A percentile compares a stretch with the other conserved stretches of the same genome.
These are phyloP conservation scores for Calocera viscosa DNA, from an alignment of 768 basidiomycete species.

Conservation along the genomic window DNA sequence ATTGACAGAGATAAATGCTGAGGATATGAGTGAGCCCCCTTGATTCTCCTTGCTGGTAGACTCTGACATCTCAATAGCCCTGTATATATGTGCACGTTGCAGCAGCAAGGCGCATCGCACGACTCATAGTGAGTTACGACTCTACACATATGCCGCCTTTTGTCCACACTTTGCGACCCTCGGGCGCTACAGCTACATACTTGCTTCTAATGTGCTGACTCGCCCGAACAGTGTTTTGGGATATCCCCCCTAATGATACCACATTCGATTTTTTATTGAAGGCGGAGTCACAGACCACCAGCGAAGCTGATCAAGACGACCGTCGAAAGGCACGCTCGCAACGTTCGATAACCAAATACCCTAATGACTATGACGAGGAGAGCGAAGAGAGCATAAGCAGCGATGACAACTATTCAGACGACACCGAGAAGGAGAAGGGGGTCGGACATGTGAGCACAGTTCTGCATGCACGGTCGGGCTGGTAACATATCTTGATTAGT, in stretches of 20 bases:
- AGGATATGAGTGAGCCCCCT: conserved; percentile 55
- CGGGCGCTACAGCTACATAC: too few relatives aligned
- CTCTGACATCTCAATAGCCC: conserved; percentile 30
- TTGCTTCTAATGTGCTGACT: background rate
- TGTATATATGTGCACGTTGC: conserved; percentile 48
- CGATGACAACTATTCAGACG: background rate
- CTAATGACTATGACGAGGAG: background rate
- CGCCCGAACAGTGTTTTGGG: background rate
- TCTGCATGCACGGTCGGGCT: background rate
- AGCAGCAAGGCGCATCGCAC: conserved; percentile 47
- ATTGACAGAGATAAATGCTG: conserved; percentile 49
- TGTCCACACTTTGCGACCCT: background rate
- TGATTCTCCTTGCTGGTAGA: conserved; percentile 17
- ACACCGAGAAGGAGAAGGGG: background rate
- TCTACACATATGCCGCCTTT: background rate
- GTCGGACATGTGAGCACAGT: too few relatives aligned
- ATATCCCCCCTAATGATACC: background rate
- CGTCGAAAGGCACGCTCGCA: background rate
- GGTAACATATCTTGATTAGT: conserved; percentile 9
- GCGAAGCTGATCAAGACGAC: background rate
- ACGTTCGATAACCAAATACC: background rate
- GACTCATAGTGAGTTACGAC: conserved; percentile 61
- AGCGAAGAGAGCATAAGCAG: conserved; percentile 1
- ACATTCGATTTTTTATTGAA: too few relatives aligned
- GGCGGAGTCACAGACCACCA: background rate